Percentiles rank a stretch among this genome's conserved stretches.
Evolutionary conservation across 768 basidiomycete genomes (phyloP).

Genomic region (Kwoniella dendrophila): DNA sequence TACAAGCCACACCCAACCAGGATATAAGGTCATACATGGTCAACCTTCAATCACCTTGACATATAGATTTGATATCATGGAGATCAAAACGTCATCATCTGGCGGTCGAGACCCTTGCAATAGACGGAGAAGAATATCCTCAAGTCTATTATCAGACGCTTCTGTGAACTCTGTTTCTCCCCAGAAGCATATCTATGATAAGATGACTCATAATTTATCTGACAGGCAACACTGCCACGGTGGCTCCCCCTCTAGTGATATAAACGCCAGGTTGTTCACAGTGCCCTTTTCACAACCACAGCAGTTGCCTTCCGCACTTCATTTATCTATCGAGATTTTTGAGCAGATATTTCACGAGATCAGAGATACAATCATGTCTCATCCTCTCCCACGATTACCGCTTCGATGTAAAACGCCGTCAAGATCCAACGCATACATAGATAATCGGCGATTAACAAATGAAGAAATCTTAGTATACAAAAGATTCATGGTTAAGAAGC

Average conservation of each 20-base stretch:
- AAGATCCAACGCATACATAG: not conserved
- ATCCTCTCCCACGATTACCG: not conserved
- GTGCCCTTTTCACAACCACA: not conserved
- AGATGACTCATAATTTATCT: too few species aligned
- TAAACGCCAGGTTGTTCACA: not conserved
- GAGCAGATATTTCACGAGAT: not conserved
- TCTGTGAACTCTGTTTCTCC: too few species aligned
- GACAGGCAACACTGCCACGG: too few species aligned
- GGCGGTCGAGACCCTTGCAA: too few species aligned
- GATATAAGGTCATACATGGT: too few species aligned
- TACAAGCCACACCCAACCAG: too few species aligned
- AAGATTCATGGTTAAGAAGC: slow-evolving; percentile 15
- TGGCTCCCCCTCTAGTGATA: not conserved
- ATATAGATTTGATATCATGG: too few species aligned
- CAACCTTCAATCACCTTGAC: too few species aligned
- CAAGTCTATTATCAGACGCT: too few species aligned
- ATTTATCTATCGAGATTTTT: not conserved
- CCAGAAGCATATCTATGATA: too few species aligned
- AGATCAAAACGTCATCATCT: too few species aligned
- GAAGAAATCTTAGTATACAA: slow-evolving; percentile 25
- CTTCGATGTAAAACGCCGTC: not conserved
- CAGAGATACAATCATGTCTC: not conserved
- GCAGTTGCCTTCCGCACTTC: not conserved
- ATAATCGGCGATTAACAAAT: slow-evolving; percentile 22
- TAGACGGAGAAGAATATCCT: too few species aligned